phyloP scores from a whole-genome alignment of 2,329 filamentous ascomycete genomes.

The Apiospora koreana region DNA sequence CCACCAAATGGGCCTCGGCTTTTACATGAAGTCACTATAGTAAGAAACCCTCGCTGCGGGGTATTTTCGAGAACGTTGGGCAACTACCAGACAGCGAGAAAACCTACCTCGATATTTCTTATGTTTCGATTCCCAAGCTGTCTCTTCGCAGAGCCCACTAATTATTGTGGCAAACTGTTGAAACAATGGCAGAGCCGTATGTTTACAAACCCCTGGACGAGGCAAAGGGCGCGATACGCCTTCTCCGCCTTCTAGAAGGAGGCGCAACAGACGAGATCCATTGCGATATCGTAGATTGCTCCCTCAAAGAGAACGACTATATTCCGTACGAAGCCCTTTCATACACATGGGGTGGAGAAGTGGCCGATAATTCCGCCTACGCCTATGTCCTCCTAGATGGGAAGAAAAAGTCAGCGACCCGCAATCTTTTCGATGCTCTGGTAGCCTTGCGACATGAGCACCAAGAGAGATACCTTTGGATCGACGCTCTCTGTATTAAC shows the following conservation, averaged over 20 bases:
- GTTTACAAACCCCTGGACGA: background rate
- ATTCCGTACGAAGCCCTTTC: background rate
- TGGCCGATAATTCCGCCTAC: no score
- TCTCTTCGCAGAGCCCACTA: background rate
- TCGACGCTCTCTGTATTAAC: constrained; percentile 14
- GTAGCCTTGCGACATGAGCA: background rate
- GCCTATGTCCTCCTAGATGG: background rate
- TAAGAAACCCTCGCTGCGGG: no score
- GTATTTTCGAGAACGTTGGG: no score
- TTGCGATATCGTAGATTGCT: background rate
- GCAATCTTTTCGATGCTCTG: background rate
- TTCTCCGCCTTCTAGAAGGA: background rate
- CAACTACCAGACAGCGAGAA: no score
- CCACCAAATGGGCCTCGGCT: no score
- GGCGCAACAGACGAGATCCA: background rate
- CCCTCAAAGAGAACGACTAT: background rate
- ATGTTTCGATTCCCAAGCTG: background rate
- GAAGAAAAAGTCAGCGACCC: background rate
- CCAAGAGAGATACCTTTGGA: background rate
- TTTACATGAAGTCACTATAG: no score
- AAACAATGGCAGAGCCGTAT: background rate
- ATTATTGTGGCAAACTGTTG: background rate
- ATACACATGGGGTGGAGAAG: background rate
- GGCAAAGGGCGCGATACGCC: background rate
- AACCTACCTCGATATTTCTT: background rate